phyloP scores from a whole-genome alignment of 2,329 filamentous ascomycete genomes.

The Botrytis hyacinthi region DNA sequence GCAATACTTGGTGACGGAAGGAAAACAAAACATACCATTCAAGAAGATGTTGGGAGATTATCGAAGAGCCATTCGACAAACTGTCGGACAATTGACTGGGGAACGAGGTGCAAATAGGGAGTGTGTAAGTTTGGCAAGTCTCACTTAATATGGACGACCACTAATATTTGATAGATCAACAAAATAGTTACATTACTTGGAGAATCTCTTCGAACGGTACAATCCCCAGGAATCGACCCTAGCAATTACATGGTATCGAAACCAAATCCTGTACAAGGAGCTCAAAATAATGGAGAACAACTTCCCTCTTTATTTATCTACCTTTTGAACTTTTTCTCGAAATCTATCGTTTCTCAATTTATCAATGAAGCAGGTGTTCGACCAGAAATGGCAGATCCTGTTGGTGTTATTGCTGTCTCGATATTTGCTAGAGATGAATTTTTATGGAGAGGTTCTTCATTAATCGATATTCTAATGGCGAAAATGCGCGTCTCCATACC shows the following conservation, averaged over 20 bases:
- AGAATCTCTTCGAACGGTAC: background rate
- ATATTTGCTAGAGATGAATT: slow-evolving; percentile 71
- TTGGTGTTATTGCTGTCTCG: slow-evolving; percentile 73
- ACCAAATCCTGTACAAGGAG: slow-evolving; percentile 48
- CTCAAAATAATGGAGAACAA: slow-evolving; percentile 47
- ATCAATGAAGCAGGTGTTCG: slow-evolving; percentile 64
- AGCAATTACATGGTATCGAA: slow-evolving; percentile 51
- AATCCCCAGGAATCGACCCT: slow-evolving; percentile 47
- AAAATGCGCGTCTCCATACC: slow-evolving; percentile 82
- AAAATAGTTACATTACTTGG: background rate
- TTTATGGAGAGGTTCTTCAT: slow-evolving; percentile 61
- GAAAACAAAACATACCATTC: slow-evolving; percentile 54
- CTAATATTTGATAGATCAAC: slow-evolving; percentile 36
- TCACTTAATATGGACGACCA: slow-evolving; percentile 11
- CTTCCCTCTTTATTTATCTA: slow-evolving; percentile 69
- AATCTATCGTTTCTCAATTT: slow-evolving; percentile 69
- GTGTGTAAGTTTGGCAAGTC: slow-evolving; percentile 46
- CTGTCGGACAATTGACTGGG: slow-evolving; percentile 69
- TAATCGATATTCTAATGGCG: slow-evolving; percentile 82
- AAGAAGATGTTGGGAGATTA: slow-evolving; percentile 67
- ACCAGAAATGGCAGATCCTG: slow-evolving; percentile 67
- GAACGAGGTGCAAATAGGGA: slow-evolving; percentile 61
- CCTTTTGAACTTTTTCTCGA: slow-evolving; percentile 72
- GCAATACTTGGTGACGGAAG: slow-evolving; percentile 52
- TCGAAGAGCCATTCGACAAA: slow-evolving; percentile 68